These are phyloP conservation scores for Lachancea lanzarotensis DNA, from an alignment of 805 yeast genomes.

Conservation along the genomic window DNA sequence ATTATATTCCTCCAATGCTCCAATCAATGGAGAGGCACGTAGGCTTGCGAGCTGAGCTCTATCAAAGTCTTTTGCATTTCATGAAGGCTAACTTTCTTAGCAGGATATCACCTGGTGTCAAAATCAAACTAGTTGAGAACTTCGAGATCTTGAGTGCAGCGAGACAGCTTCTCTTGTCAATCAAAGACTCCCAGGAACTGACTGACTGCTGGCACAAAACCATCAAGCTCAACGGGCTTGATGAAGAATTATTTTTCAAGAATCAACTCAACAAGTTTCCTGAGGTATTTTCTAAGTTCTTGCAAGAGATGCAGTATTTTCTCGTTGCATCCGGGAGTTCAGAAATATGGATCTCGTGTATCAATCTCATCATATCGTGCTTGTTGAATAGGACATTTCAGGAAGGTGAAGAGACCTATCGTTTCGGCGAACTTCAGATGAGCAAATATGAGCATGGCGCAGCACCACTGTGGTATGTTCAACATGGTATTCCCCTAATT, in stretches of 20 bases:
- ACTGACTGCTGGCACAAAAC: conserved; percentile 12
- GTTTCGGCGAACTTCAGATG: conserved; percentile 32
- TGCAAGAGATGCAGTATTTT: conserved; percentile 15
- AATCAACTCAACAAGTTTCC: conserved; percentile 25
- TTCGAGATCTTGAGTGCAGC: conserved; percentile 46
- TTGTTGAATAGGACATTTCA: conserved; percentile 31
- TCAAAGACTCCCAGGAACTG: conserved; percentile 8
- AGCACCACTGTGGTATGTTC: conserved; percentile 44
- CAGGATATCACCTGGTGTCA: conserved; percentile 32
- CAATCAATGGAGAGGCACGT: conserved; percentile 49
- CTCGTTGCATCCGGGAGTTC: conserved; percentile 9
- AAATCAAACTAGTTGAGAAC: conserved; percentile 35
- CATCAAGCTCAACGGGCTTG: conserved; percentile 4
- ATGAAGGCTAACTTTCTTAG: conserved; percentile 40
- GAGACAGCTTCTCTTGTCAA: conserved; percentile 34
- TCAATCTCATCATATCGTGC: conserved; percentile 21
- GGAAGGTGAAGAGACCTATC: conserved; percentile 35
- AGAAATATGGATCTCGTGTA: conserved; percentile 16
- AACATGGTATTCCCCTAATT: conserved; percentile 33
- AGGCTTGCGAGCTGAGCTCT: conserved; percentile 40
- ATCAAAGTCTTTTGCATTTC: conserved; percentile 41
- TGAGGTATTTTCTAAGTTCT: conserved; percentile 18
- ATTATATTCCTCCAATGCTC: conserved; percentile 48
- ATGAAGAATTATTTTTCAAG: conserved; percentile 22
- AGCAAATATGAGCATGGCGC: conserved; percentile 26